These are phyloP conservation scores for Macrolepiota fuliginosa DNA, from an alignment of 768 basidiomycete species.

Conservation along the genomic window DNA sequence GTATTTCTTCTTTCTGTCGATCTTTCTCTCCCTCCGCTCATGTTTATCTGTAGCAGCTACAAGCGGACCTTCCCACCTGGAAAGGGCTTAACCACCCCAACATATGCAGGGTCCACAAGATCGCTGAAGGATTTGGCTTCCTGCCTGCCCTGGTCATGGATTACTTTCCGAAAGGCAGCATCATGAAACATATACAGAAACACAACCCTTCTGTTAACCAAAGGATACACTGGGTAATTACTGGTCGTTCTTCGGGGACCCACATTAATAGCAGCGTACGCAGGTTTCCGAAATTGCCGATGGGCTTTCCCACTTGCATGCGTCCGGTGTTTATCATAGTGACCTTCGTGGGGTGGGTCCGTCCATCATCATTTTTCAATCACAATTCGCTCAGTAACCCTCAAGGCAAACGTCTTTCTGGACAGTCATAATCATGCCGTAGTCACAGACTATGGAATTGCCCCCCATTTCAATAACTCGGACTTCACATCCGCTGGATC, in stretches of 20 bases:
- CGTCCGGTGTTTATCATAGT: constrained; percentile 21
- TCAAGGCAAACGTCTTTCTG: constrained; percentile 28
- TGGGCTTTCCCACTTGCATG: constrained; percentile 25
- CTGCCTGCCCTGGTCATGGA: constrained; percentile 25
- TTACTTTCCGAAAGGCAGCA: constrained; percentile 21
- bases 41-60: background rate
- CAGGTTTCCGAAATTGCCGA: constrained; percentile 12
- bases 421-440: constrained; percentile 19
- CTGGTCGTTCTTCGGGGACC: background rate
- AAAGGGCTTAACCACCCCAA: constrained; percentile 18
- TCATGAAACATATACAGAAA: constrained; percentile 19
- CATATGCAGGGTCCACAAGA: constrained; percentile 20
- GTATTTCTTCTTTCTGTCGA: too few species aligned
- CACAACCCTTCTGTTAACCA: background rate
- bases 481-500: constrained; percentile 23
- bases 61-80: constrained; percentile 16
- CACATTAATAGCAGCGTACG: background rate
- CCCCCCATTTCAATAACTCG: constrained; percentile 18
- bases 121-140: constrained; percentile 15
- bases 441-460: constrained; percentile 27
- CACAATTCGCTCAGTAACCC: background rate
- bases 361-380: constrained; percentile 14
- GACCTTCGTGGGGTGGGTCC: constrained; percentile 26
- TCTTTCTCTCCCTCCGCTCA: background rate
- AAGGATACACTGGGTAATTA: constrained; percentile 7